These are phyloP conservation scores for Nelumbo lutea DNA, from an alignment of 164 flowering plant genomes.

Conservation along the genomic window DNA sequence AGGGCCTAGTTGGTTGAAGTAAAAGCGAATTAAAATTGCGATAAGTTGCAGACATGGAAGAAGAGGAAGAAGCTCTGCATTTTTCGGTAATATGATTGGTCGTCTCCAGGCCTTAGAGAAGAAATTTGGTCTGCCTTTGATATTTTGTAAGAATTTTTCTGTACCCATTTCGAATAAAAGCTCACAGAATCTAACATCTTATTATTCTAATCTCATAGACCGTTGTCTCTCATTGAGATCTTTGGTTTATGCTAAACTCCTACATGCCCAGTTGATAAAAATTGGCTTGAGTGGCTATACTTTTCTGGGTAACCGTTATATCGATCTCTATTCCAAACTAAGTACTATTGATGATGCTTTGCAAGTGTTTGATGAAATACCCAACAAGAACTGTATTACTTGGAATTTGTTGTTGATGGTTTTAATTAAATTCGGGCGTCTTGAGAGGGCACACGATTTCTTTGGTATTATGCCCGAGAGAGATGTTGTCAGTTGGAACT, in stretches of 20 bases:
- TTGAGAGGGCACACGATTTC: constrained; percentile 24
- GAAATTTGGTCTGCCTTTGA: not conserved
- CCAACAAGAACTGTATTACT: constrained; percentile 32
- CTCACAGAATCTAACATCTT: constrained; percentile 21
- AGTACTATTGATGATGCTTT: constrained; percentile 28
- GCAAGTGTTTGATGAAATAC: constrained; percentile 28
- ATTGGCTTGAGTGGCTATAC: constrained; percentile 37
- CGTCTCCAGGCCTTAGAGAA: not conserved
- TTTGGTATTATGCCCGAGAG: constrained; percentile 34
- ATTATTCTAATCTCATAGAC: constrained; percentile 32
- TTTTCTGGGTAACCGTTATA: constrained; percentile 49
- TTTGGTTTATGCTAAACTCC: constrained; percentile 19
- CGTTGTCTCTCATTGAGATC: constrained; percentile 34
- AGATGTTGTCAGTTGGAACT: constrained; percentile 38
- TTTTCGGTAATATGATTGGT: not conserved
- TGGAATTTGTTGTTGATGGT: constrained; percentile 54
- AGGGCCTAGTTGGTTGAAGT: too few relatives aligned
- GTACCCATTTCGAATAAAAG: constrained; percentile 20
- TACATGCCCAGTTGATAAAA: constrained; percentile 60
- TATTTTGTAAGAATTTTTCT: constrained; percentile 14
- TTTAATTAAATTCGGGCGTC: constrained; percentile 14
- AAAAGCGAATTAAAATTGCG: not conserved
- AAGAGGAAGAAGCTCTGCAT: not conserved
- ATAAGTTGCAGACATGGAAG: not conserved
- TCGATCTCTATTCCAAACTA: constrained; percentile 33